A percentile compares a stretch with the other conserved stretches of the same genome.
Evolutionary conservation across 768 basidiomycete genomes (phyloP).

Genomic region (Cyclocybe cylindracea): DNA sequence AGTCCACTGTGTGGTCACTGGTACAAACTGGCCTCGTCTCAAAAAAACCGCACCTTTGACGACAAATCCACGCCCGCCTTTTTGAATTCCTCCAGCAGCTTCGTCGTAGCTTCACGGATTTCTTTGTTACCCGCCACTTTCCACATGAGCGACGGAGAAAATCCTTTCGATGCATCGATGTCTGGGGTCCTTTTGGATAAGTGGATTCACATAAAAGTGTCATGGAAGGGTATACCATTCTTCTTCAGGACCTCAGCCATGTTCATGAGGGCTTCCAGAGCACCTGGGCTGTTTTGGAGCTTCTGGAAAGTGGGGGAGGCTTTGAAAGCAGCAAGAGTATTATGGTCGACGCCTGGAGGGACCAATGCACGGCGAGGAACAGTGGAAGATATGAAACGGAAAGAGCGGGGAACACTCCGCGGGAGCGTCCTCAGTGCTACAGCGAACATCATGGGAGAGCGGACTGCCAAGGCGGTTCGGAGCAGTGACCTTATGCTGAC

Average conservation of each 20-base stretch:
- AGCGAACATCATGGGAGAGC: constrained; percentile 2
- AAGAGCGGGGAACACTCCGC: background rate
- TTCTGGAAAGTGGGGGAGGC: constrained; percentile 48
- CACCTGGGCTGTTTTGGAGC: constrained; percentile 49
- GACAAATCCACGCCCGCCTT: constrained; percentile 62
- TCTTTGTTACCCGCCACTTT: constrained; percentile 53
- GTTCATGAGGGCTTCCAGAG: constrained; percentile 46
- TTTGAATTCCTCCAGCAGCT: constrained; percentile 49
- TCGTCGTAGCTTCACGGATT: constrained; percentile 48
- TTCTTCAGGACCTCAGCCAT: constrained; percentile 47
- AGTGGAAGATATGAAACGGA: constrained; percentile 3
- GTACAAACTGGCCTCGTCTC: too few species aligned
- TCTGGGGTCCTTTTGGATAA: constrained; percentile 32
- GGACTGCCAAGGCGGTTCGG: background rate
- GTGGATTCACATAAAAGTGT: background rate
- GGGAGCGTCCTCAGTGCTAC: background rate
- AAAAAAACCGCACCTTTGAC: constrained; percentile 54
- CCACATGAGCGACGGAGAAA: constrained; percentile 54
- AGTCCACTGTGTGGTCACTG: too few species aligned
- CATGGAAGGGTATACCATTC: constrained; percentile 36
- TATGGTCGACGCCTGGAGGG: constrained; percentile 14
- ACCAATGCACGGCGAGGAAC: constrained; percentile 1
- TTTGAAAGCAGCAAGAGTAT: constrained; percentile 38
- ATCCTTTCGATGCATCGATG: constrained; percentile 46
- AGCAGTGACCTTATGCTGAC: constrained; percentile 3